These are phyloP conservation scores for Trametes meyenii DNA, from an alignment of 768 basidiomycete species.

Conservation along the genomic window DNA sequence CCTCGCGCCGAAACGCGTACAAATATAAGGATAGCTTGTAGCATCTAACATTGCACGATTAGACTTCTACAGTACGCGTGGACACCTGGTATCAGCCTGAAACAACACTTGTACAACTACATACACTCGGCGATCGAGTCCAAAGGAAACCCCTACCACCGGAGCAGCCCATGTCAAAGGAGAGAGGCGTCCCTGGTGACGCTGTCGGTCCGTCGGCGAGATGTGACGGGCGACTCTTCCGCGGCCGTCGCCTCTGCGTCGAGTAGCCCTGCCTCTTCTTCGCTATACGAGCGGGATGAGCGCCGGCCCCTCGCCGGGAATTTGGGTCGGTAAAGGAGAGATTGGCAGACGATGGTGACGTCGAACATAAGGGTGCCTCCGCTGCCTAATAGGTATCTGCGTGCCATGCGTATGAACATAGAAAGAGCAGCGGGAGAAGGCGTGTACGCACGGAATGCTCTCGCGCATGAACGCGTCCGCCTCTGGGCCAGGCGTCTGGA, in stretches of 20 bases:
- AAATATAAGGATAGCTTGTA: background rate
- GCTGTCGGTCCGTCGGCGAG: constrained; percentile 28
- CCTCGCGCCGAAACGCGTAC: background rate
- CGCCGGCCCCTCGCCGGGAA: constrained; percentile 27
- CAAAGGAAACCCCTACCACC: background rate
- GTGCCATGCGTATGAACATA: background rate
- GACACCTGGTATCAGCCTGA: background rate
- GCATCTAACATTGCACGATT: constrained; percentile 11
- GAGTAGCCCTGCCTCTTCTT: constrained; percentile 37
- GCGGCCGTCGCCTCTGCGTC: constrained; percentile 23
- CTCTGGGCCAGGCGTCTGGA: constrained; percentile 57
- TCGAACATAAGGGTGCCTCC: constrained; percentile 95
- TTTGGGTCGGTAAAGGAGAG: constrained; percentile 66
- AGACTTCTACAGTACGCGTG: constrained; percentile 15
- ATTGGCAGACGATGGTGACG: constrained; percentile 86
- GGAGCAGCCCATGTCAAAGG: background rate
- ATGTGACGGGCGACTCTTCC: constrained; percentile 24
- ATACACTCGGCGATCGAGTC: background rate
- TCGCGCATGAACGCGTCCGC: constrained; percentile 73
- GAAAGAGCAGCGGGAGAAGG: background rate
- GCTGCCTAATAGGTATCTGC: constrained; percentile 84
- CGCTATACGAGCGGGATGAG: constrained; percentile 21
- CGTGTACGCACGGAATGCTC: constrained; percentile 74
- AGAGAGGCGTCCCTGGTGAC: constrained; percentile 7
- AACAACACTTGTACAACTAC: constrained; percentile 12